Evolutionary conservation across 306 rosid genomes (phyloP), one percentile per base, ranked within the genome.

Genomic region (Rosa persica): DNA sequence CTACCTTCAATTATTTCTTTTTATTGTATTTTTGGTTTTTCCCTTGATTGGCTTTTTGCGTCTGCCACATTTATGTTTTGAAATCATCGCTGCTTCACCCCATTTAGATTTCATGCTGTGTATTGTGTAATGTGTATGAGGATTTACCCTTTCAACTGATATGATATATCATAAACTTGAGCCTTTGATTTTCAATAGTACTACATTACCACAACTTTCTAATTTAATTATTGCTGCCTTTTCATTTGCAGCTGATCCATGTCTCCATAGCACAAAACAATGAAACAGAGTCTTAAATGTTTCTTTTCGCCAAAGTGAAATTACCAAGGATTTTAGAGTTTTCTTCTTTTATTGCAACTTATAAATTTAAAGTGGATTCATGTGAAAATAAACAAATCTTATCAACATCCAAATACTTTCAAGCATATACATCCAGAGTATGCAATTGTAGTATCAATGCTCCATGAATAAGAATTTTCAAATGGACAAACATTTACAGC

Each of bases 401-500:
- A 30, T 42, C 0, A 54, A 40, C 16, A n/a, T 55, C 52, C 54
- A 17, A 44, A 42, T 22, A 67, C 60, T 49, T 36, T 46, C 36
- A 58, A 49, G 16, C 57, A 68, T 27, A 27, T 57, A 86, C 43
- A 76, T 15, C 20, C 30, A 61, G 44, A 5, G 38, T 38, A 72
- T 4, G 22, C 52, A n/a, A 22, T 4, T 10, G 46, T 62, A 27
- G 27, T 39, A 27, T 34, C 13, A 65, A 42, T 25, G 51, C 67
- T 69, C 20, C 34, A 11, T 42, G 0, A 22, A 44, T 3, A 6
- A 23, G 57, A 42, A 72, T 25, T 77, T 78, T 86, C 85, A 95
- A 60, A 95, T 82, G 55, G 90, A 72, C 71, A 85, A 72, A 83
- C 92, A 89, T 89, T 85, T 95, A 88, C 97, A 93, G 81, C 94